Conservation (phyloP, 2,329 filamentous ascomycete species). For the Polytolypa hystricis region DNA sequence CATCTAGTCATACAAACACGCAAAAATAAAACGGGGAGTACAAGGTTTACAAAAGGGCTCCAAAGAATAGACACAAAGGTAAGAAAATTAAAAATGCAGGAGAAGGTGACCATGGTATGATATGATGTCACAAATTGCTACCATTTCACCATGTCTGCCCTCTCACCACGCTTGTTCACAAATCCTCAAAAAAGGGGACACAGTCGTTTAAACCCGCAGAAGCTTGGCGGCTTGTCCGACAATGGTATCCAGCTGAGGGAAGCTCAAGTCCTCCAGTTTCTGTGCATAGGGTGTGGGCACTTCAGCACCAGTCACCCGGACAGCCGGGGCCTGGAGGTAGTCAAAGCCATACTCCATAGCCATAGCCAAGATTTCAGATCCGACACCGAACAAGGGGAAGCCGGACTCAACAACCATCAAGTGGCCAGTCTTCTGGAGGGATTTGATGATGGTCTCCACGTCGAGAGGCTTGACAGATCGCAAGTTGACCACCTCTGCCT, state of each 20-base stretch:
- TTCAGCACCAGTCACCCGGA: constrained; percentile 90
- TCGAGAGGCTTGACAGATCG: constrained; percentile 95
- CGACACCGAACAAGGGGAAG: constrained; percentile 89
- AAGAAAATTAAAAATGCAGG: too few species aligned
- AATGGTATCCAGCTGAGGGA: constrained; percentile 84
- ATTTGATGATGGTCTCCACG: constrained; percentile 88
- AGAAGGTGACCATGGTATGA: too few species aligned
- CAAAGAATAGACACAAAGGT: too few species aligned
- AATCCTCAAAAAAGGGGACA: too few species aligned
- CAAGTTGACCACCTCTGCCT: constrained; percentile 95
- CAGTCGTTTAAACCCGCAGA: constrained; percentile 58
- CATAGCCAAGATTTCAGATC: constrained; percentile 83
- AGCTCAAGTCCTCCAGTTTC: constrained; percentile 87
- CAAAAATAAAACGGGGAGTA: too few species aligned
- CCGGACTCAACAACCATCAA: constrained; percentile 89
- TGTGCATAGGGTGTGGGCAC: constrained; percentile 92
- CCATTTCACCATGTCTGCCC: too few species aligned
- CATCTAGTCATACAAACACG: too few species aligned
- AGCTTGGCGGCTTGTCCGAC: constrained; percentile 82
- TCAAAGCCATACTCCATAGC: constrained; percentile 98
- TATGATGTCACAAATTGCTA: too few species aligned
- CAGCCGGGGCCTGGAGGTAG: constrained; percentile 87
- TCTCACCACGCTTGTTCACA: too few species aligned
- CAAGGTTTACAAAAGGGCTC: too few species aligned
- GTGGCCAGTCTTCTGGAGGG: constrained; percentile 95